Evolutionary conservation across 441 rosid genomes (phyloP).

Genomic region (Pelargonium myrrhifolium): DNA sequence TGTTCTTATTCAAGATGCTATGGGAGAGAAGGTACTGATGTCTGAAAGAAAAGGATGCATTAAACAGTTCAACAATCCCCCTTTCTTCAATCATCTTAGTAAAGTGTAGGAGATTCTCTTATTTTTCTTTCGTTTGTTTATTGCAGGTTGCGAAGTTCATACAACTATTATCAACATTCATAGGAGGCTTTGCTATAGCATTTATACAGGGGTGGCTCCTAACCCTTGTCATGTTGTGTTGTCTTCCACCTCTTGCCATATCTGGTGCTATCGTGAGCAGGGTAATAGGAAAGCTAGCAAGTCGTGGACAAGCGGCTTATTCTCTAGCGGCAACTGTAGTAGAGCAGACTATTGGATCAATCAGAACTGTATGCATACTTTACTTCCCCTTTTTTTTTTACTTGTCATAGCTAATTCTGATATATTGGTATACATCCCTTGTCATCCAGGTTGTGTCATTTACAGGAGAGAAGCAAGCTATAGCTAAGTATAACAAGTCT

Average conservation of each 20-base stretch:
- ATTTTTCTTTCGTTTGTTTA: conserved; percentile 4
- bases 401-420: background rate
- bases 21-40: conserved; percentile 68
- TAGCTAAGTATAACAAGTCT: conserved; percentile 41
- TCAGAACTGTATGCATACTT: conserved; percentile 50
- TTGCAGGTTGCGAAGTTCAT: conserved; percentile 67
- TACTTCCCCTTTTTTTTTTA: background rate
- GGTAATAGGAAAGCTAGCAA: conserved; percentile 41
- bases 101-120: background rate
- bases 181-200: conserved; percentile 58
- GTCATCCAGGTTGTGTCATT: conserved; percentile 58
- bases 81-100: too few relatives aligned
- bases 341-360: conserved; percentile 70
- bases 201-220: conserved; percentile 53
- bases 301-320: conserved; percentile 59
- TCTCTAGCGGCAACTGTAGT: conserved; percentile 58
- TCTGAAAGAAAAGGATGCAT: background rate
- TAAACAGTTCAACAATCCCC: background rate
- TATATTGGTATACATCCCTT: background rate
- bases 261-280: conserved; percentile 48
- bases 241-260: conserved; percentile 47
- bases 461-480: conserved; percentile 60
- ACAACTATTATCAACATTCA: conserved; percentile 53
- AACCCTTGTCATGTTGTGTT: conserved; percentile 42
- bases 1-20: conserved; percentile 71